A percentile compares a stretch with the other conserved stretches of the same genome.
phyloP scores from a whole-genome alignment of 75 land plant genomes.

The Ceratopteris richardii region DNA sequence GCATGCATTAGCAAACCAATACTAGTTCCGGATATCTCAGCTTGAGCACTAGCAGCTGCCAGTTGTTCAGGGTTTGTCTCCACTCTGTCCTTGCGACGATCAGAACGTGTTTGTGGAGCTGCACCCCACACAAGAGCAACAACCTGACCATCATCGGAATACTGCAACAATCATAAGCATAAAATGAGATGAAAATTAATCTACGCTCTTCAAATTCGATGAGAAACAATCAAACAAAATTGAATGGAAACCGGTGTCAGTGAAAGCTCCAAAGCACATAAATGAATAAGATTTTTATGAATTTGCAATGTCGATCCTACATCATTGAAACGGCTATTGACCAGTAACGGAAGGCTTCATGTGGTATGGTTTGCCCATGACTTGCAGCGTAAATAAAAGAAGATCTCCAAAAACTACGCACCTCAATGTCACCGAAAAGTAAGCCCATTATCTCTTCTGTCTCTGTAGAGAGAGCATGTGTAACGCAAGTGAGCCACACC shows the following conservation, averaged over 20 bases:
- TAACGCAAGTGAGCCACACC: conserved; percentile 89
- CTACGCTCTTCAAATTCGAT: background rate
- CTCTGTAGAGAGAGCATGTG: conserved; percentile 91
- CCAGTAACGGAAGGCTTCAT: too few species aligned
- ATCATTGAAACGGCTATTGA: too few species aligned
- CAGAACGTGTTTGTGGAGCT: conserved; percentile 81
- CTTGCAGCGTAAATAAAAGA: too few species aligned
- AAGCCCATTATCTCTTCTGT: conserved; percentile 99
- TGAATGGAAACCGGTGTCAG: too few species aligned
- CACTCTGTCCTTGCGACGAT: conserved; percentile 88
- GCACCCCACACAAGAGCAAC: conserved; percentile 92
- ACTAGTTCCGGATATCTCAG: conserved; percentile 70
- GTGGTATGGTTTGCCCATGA: too few species aligned
- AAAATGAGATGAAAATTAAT: background rate
- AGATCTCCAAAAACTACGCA: conserved; percentile 5
- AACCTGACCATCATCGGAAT: conserved; percentile 40
- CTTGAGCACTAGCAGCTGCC: conserved; percentile 89
- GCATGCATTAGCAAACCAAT: background rate
- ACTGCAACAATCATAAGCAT: conserved; percentile 28
- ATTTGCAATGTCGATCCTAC: too few species aligned
- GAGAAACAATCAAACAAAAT: too few species aligned
- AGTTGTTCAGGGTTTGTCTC: conserved; percentile 96
- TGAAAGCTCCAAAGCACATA: too few species aligned
- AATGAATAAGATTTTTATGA: too few species aligned
- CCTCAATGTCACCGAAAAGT: conserved; percentile 91